These are phyloP conservation scores for Russula lepida DNA, from an alignment of 768 basidiomycete genomes.

Conservation along the genomic window DNA sequence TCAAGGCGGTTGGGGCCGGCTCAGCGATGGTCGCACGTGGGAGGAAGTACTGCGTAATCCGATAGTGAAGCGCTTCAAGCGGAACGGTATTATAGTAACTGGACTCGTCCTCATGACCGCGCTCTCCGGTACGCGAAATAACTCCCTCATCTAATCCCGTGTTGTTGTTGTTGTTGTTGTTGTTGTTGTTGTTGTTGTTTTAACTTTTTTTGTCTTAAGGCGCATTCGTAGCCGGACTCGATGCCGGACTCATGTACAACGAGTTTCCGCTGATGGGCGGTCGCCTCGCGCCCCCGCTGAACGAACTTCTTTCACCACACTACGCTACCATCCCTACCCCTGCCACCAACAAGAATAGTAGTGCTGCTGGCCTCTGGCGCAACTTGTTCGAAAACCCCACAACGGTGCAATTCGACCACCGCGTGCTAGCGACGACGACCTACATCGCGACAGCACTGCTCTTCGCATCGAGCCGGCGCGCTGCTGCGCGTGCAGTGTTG, in stretches of 20 bases:
- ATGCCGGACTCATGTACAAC: slow-evolving; percentile 95
- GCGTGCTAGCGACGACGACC: slow-evolving; percentile 85
- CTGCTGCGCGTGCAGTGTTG: slow-evolving; percentile 38
- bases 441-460: slow-evolving; percentile 61
- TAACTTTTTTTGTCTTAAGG: slow-evolving; percentile 44
- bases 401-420: slow-evolving; percentile 95
- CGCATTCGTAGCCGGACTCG: slow-evolving; percentile 95
- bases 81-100: slow-evolving; percentile 51
- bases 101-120: slow-evolving; percentile 87
- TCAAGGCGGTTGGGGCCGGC: slow-evolving; percentile 50
- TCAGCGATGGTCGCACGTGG: slow-evolving; percentile 35
- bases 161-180: not conserved
- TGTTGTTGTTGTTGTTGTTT: not conserved
- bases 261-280: slow-evolving; percentile 98
- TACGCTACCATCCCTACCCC: slow-evolving; percentile 47
- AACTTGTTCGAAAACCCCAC: slow-evolving; percentile 97
- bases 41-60: slow-evolving; percentile 46
- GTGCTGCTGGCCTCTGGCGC: slow-evolving; percentile 77
- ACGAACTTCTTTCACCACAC: slow-evolving; percentile 69
- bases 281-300: slow-evolving; percentile 65
- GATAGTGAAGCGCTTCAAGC: slow-evolving; percentile 48
- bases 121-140: slow-evolving; percentile 59
- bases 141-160: not conserved
- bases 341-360: slow-evolving; percentile 33
- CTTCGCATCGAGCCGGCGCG: slow-evolving; percentile 48